Base-by-base conservation (phyloP, 192 early-diverging fungal genomes). In the Funneliformis mosseae region DNA sequence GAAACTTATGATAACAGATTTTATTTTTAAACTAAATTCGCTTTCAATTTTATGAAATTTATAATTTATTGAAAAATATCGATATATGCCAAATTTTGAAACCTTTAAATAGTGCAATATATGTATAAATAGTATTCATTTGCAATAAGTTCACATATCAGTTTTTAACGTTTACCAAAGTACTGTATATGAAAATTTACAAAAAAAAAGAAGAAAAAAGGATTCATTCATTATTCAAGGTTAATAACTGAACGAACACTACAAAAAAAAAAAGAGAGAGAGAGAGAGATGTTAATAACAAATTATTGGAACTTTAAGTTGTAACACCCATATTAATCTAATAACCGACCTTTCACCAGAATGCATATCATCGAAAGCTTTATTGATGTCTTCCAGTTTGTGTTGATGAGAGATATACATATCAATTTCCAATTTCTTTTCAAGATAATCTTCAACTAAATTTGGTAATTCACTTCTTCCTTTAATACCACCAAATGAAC, bases 401-500 rank as follows among this genome's bases (percentile, higher is more conserved):
- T 94, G 92, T 76, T 88, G 91, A 85, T 97, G 92, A 42, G 96
- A 97, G 80, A 97, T 90, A 83, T 93, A 96, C 76, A 93, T 92
- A 83, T 99, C 97, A 81, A 99, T 92, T 86, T 97, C 95, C 25
- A 99, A 87, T 84, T 92, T 88, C 50, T 93, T 92, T 43, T 89
- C 84, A 78, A 96, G 62, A 83, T 99, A 99, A 83, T 95, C 89
- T 78, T 96, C 85, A 41, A 99, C 96, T 77, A 97, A 87, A 12
- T 88, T 90, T 6, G 96, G 96, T 71, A 99, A 88, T 83, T 99
- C 94, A 1, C 94, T 88, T 73, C 96, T 90, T 18, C 97, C 97
- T 90, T 97, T 99, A 83, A 97, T 91, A 66, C 97, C 97, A 81
- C 97, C 97, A 87, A 98, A 99, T 8, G 97, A 96, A 70, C 92